phyloP scores from a whole-genome alignment of 208 protist genomes.

The Giardia muris region DNA sequence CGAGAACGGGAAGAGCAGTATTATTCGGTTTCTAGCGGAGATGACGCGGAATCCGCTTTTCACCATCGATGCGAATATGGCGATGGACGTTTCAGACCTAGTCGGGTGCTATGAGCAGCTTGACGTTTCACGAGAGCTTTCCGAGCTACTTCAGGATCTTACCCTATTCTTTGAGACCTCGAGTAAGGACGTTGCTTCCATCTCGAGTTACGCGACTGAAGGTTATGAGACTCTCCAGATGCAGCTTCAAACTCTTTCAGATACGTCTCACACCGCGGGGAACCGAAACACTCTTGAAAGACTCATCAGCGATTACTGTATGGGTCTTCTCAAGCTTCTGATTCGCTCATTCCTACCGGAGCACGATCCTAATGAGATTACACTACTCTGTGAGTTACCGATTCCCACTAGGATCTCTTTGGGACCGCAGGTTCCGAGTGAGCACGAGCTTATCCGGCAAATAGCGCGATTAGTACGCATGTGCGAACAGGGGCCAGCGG shows the following conservation, averaged over 20 bases:
- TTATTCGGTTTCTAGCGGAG: constrained; percentile 68
- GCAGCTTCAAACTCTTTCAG: background rate
- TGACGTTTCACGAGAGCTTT: background rate
- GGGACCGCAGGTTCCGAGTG: background rate
- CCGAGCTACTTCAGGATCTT: background rate
- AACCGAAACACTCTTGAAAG: background rate
- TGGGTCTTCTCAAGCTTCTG: background rate
- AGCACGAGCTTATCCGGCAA: background rate
- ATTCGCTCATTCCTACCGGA: background rate
- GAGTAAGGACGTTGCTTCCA: background rate
- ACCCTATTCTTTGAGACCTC: background rate
- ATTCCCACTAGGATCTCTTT: background rate
- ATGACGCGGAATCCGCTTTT: constrained; percentile 66
- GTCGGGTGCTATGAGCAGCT: constrained; percentile 93
- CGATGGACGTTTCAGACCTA: constrained; percentile 85
- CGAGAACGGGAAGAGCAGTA: constrained; percentile 77
- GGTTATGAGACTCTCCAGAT: background rate
- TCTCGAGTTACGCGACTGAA: background rate
- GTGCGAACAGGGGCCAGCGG: constrained; percentile 33
- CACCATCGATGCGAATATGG: background rate
- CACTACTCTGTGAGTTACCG: background rate
- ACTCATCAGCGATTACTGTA: background rate
- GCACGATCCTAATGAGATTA: constrained; percentile 1
- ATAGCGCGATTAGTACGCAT: background rate
- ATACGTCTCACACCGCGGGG: background rate